A percentile compares a stretch with the other conserved stretches of the same genome.
phyloP scores from a whole-genome alignment of 352 stramenopile species.

The Globisporangium splendens region DNA sequence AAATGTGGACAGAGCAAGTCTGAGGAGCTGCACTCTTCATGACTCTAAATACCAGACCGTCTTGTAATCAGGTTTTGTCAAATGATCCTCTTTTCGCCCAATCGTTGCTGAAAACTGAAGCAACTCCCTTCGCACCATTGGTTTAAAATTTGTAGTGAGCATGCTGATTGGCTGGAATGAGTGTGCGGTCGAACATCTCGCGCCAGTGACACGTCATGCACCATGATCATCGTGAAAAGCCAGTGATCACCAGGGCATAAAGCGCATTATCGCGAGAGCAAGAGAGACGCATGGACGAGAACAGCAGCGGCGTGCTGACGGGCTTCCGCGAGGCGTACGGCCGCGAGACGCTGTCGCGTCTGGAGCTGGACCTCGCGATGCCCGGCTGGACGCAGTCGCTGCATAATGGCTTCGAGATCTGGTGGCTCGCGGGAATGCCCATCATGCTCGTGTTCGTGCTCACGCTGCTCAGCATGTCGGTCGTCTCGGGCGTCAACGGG shows the following conservation, averaged over 20 bases:
- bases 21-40: background rate
- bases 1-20: no score
- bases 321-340: slow-evolving; percentile 45
- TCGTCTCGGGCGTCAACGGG: slow-evolving; percentile 50
- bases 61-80: background rate
- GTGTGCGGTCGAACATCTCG: background rate
- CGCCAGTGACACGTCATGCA: slow-evolving; percentile 23
- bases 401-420: slow-evolving; percentile 85
- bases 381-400: slow-evolving; percentile 43
- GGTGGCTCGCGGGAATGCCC: slow-evolving; percentile 81
- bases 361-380: slow-evolving; percentile 26
- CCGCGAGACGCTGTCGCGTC: slow-evolving; percentile 49
- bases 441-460: slow-evolving; percentile 67
- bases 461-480: slow-evolving; percentile 70
- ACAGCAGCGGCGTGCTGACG: slow-evolving; percentile 49
- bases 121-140: slow-evolving; percentile 7
- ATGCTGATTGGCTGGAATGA: slow-evolving; percentile 24
- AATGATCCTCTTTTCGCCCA: no score
- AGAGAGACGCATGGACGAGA: slow-evolving; percentile 53
- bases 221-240: slow-evolving; percentile 10
- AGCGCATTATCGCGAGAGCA: background rate
- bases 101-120: background rate
- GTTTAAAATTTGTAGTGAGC: background rate
- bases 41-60: background rate
- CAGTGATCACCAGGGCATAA: background rate